Conservation (phyloP, 108 stramenopile genomes). For the Discostella stelligeroides region DNA sequence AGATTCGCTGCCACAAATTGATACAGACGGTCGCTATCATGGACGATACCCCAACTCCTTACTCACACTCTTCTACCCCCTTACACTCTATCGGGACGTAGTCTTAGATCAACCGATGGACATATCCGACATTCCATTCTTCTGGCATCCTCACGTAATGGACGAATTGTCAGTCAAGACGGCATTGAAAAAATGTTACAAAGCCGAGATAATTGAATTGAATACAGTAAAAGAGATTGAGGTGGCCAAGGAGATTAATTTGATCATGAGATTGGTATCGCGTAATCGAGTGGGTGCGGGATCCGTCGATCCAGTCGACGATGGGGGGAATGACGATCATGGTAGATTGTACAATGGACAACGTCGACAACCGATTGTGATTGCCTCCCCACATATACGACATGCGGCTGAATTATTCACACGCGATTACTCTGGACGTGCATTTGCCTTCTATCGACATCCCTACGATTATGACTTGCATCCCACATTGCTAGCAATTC, state of each 20-base stretch:
- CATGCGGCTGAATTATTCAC: constrained; percentile 51
- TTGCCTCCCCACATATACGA: constrained; percentile 54
- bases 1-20: constrained; percentile 19
- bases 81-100: constrained; percentile 55
- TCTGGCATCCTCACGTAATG: constrained; percentile 47
- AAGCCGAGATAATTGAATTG: constrained; percentile 48
- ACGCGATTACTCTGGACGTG: constrained; percentile 51
- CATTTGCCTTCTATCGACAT: constrained; percentile 54
- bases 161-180: constrained; percentile 46
- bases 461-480: constrained; percentile 61
- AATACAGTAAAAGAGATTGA: constrained; percentile 40
- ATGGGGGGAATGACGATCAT: background rate
- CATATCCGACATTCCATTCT: constrained; percentile 51
- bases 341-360: constrained; percentile 42
- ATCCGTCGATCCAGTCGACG: background rate
- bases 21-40: constrained; percentile 45
- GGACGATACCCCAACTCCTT: constrained; percentile 59
- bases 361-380: constrained; percentile 32
- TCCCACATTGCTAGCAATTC: constrained; percentile 32
- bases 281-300: constrained; percentile 28
- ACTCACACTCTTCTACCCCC: constrained; percentile 56
- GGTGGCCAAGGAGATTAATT: constrained; percentile 41
- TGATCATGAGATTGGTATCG: constrained; percentile 26
- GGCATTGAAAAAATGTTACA: constrained; percentile 48
- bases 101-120: constrained; percentile 57